Conservation (phyloP, 148 eudicot genomes). For the Pharnaceum exiguum region DNA sequence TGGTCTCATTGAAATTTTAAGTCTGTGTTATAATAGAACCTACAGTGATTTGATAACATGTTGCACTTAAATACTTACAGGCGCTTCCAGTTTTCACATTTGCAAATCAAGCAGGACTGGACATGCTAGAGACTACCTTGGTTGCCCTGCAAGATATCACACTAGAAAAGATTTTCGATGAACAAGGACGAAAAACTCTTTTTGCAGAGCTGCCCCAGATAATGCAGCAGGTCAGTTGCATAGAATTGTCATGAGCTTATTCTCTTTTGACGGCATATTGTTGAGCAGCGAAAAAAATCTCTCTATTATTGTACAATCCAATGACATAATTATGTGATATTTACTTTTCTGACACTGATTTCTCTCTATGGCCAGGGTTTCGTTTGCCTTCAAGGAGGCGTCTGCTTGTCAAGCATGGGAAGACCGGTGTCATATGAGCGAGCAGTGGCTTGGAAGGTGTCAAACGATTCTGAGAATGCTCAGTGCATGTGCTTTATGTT, state of each 20-base stretch:
- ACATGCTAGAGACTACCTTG: constrained; percentile 76
- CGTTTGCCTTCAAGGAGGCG: constrained; percentile 60
- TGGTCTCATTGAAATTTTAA: too few relatives aligned
- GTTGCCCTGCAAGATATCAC: constrained; percentile 71
- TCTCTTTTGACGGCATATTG: too few relatives aligned
- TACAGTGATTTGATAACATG: too few relatives aligned
- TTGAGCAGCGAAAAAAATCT: too few relatives aligned
- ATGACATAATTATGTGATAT: neutral
- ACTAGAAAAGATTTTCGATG: constrained; percentile 68
- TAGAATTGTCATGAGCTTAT: too few relatives aligned
- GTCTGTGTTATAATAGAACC: too few relatives aligned
- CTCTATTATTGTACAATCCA: neutral
- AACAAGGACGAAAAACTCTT: constrained; percentile 53
- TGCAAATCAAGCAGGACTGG: constrained; percentile 81
- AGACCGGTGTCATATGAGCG: constrained; percentile 62
- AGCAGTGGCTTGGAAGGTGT: constrained; percentile 84
- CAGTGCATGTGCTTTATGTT: constrained; percentile 79
- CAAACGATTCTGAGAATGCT: constrained; percentile 50
- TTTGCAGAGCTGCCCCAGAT: constrained; percentile 65
- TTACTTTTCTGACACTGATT: neutral
- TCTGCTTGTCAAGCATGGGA: constrained; percentile 80
- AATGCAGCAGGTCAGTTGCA: constrained; percentile 58
- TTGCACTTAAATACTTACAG: constrained; percentile 29
- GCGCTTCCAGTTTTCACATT: constrained; percentile 69
- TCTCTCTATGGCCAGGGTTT: constrained; percentile 45